phyloP scores from a whole-genome alignment of 192 early-diverging fungal genomes.

The Paraglomus brasilianum region DNA sequence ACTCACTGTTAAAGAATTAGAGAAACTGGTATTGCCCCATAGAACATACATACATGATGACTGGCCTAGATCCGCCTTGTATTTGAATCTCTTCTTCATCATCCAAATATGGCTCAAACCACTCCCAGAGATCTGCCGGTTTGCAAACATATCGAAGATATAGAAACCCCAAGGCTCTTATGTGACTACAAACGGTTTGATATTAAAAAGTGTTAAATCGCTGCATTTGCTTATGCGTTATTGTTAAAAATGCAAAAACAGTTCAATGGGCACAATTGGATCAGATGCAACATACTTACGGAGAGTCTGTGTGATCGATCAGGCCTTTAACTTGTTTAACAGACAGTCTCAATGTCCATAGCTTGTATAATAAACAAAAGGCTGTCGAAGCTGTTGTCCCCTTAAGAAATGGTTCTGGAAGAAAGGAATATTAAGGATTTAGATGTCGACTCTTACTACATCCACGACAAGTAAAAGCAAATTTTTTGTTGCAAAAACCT shows the following conservation, averaged over 20 bases:
- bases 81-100: constrained; percentile 75
- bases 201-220: not conserved
- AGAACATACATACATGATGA: constrained; percentile 31
- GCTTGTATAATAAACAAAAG: constrained; percentile 80
- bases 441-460: not conserved
- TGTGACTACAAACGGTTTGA: constrained; percentile 47
- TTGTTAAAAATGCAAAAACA: not conserved
- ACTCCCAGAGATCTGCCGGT: constrained; percentile 73
- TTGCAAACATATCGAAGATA: constrained; percentile 82
- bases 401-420: constrained; percentile 75
- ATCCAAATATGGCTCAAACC: constrained; percentile 75
- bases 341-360: constrained; percentile 76
- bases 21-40: constrained; percentile 29
- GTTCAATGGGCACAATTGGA: not conserved
- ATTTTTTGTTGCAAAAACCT: no score
- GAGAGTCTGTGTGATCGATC: constrained; percentile 73
- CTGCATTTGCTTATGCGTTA: not conserved
- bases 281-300: constrained; percentile 47
- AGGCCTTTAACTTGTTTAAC: constrained; percentile 75
- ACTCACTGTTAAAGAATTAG: constrained; percentile 12
- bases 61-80: constrained; percentile 54
- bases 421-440: not conserved
- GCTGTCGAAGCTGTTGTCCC: constrained; percentile 77
- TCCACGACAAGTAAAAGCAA: not conserved
- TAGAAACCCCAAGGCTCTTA: constrained; percentile 76